Evolutionary conservation across 257 asterid species (phyloP), one percentile per base, ranked within the genome.

Genomic region (Eucommia ulmoides): DNA sequence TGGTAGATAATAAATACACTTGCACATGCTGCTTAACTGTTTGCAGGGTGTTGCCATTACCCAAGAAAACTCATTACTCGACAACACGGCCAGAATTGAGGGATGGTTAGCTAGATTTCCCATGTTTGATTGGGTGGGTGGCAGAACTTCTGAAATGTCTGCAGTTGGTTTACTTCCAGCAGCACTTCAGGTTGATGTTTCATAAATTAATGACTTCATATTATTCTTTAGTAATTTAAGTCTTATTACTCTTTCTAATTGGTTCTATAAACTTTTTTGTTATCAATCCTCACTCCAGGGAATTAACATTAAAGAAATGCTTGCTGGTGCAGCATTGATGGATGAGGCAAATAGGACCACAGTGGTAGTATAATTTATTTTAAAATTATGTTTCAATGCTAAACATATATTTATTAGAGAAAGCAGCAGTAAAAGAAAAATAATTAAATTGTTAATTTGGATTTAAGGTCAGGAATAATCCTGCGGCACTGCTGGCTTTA

Each of bases 101-200:
- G 88, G 99, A 46, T 91, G 99, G 99, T 24, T 86, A 59, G 74
- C 87, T 60, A 79, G 95, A 69, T 91, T 91, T 65, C 97, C 99
- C 23, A 91, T 91, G 99, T 91, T 86, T 71, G 99, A 91, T 68
- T 91, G 99, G 99, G 99, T 86, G 58, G 99, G 99, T 18, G 99
- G 97, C 41, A 73, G 97, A 75, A 91, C 99, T 10, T 91, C 99
- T 20, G 99, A 81, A 74, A 83, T 91, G 95, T 91, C 99, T 72
- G 94, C 99, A 61, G 99, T 91, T 68, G 97, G 99, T 60, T 81
- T 91, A 62, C 97, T 91, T 65, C 93, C 97, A 15, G 99, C 99
- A 54, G 99, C 99, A 35, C 84, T 91, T 64, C 97, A 91, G 97
- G 99, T 91, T 49, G 59, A 68, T 45, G 21, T 26, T 2, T 16